Evolutionary conservation across 331 rosid species (phyloP).

Genomic region (Malus hybrid): DNA sequence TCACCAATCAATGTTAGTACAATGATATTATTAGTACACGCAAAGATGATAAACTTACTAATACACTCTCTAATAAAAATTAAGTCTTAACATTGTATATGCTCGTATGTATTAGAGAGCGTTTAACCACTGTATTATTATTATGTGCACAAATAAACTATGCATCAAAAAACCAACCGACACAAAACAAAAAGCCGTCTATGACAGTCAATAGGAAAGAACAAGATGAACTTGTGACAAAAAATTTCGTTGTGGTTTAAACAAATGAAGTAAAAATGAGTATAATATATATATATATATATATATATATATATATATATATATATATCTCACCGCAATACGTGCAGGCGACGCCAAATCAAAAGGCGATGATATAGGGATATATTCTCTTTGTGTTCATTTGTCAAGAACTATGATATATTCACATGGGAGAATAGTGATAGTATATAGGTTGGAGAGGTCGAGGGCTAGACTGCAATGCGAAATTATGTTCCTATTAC

Average conservation of each 20-base stretch:
- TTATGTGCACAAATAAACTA: background rate
- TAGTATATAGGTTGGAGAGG: background rate
- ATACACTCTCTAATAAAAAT: background rate
- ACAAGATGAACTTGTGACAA: background rate
- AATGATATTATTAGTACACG: background rate
- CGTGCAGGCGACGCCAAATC: background rate
- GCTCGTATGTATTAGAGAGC: too few relatives aligned
- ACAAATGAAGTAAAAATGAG: background rate
- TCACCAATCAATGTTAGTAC: background rate
- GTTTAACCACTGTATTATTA: background rate
- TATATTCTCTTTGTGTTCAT: background rate
- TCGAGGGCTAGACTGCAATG: background rate
- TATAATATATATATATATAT: too few relatives aligned
- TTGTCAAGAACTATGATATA: conserved; percentile 1
- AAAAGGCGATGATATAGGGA: background rate
- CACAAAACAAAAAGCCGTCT: background rate
- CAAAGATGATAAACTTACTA: background rate
- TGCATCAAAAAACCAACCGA: too few relatives aligned
- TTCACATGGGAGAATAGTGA: background rate
- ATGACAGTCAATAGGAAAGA: background rate
- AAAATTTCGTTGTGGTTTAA: background rate
- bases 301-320: too few relatives aligned
- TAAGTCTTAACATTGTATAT: too few relatives aligned
- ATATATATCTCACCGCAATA: too few relatives aligned
- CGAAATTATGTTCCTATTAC: background rate